phyloP scores from a whole-genome alignment of 352 stramenopile species.

The Phytophthora citricola region DNA sequence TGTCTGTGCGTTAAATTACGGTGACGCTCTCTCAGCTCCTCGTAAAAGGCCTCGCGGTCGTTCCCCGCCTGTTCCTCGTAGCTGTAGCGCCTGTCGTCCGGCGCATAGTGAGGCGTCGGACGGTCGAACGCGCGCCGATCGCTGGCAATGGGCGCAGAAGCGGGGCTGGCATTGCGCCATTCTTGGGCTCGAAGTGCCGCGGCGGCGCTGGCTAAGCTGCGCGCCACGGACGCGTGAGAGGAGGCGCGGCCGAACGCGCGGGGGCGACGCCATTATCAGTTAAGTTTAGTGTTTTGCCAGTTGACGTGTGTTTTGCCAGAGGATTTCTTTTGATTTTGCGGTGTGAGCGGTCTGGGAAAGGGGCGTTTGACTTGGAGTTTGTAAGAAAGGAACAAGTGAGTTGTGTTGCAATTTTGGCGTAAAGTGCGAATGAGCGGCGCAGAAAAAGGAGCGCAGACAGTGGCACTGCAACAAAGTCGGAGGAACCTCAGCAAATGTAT shows the following conservation, averaged over 20 bases:
- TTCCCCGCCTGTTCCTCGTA: not conserved
- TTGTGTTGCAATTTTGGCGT: conserved; percentile 7
- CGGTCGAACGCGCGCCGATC: not conserved
- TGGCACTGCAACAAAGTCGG: not conserved
- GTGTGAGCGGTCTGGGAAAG: not conserved
- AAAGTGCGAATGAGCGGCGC: conserved; percentile 19
- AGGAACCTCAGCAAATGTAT: not conserved
- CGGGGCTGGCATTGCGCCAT: conserved; percentile 5
- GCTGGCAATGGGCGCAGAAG: not conserved
- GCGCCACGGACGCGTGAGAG: conserved; percentile 18
- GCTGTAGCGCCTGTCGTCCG: not conserved
- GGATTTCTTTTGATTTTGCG: not conserved
- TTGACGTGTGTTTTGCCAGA: not conserved
- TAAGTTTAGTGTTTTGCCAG: not conserved
- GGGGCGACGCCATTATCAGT: conserved; percentile 1
- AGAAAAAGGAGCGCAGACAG: conserved; percentile 1
- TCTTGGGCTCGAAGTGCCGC: conserved; percentile 30
- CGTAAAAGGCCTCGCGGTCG: conserved; percentile 26
- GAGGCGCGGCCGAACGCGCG: not conserved
- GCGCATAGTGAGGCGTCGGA: conserved; percentile 4
- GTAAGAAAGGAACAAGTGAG: conserved; percentile 11
- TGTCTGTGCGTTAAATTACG: conserved; percentile 28
- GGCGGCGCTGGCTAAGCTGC: conserved; percentile 23
- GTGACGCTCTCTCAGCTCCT: conserved; percentile 30
- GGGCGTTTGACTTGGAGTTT: conserved; percentile 14